Evolutionary conservation across 2,329 filamentous ascomycete genomes (phyloP), one percentile per base, ranked within the genome.

Genomic region (Sclerotinia minor): DNA sequence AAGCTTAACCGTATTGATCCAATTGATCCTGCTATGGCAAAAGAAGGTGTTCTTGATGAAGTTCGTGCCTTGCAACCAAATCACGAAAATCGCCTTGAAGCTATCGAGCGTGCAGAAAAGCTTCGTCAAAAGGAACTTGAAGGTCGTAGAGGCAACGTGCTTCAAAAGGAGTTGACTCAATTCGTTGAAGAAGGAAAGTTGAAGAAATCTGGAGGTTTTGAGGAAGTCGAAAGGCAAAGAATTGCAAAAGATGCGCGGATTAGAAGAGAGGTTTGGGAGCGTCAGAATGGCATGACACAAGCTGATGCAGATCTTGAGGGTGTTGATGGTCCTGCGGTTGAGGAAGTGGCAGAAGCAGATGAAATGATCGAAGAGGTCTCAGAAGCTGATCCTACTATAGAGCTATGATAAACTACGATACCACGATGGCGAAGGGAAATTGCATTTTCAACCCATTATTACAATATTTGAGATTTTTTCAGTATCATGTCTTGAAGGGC

Each of bases 81-180:
- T 76, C 95, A 99, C 78, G 93, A 97, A 78, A 88, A 92, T 73
- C 86, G 95, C 47, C 83, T 99, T 0, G 95, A 98, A 79, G 95
- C 95, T 47, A 99, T 99, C 72, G 94, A 98, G 78, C 88, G 95
- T n/a, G 95, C 95, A 0, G 95, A 98, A 80, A 95, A 94, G 80
- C 84, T 93, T 9, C 85, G 95, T 29, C 91, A 95, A 79, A 93
- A 92, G 77, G 95, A 99, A 77, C 84, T 99, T 0, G 91, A 92
- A 77, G 89, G 83, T 70, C 86, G 95, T 2, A 84, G 83, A 24
- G 85, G 85, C 35, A 91, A 89, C 47, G 73, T 85, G 41, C 89
- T 99, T 76, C 92, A 91, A 78, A 91, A 91, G 73, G 95, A 99
- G 78, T 85, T 99, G 11, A 86, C 87, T 21, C 85, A 80, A 44